These are phyloP conservation scores for Aspergillus hiratsukae DNA, from an alignment of 2,329 filamentous ascomycete genomes.

Conservation along the genomic window DNA sequence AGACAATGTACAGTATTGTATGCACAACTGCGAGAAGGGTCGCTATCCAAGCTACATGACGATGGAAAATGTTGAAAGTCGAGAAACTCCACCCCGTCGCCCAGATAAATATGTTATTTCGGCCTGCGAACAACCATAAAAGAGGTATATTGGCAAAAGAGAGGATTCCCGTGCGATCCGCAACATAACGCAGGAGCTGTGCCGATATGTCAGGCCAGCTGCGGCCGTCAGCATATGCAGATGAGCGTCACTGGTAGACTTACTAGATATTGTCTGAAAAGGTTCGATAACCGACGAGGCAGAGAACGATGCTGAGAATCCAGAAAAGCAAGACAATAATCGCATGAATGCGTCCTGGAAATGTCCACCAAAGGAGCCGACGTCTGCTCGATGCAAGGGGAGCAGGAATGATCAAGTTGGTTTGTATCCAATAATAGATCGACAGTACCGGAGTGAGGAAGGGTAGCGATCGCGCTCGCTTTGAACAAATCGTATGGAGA, in stretches of 20 bases:
- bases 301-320: slow-evolving; percentile 42
- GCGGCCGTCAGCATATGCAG: not conserved
- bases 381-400: slow-evolving; percentile 41
- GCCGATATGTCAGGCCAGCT: slow-evolving; percentile 25
- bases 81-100: slow-evolving; percentile 65
- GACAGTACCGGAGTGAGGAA: slow-evolving; percentile 4
- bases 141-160: slow-evolving; percentile 61
- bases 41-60: slow-evolving; percentile 60
- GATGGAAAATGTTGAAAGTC: slow-evolving; percentile 64
- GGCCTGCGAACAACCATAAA: slow-evolving; percentile 62
- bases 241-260: slow-evolving; percentile 7
- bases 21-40: slow-evolving; percentile 61
- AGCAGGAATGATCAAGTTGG: slow-evolving; percentile 41
- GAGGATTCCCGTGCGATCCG: slow-evolving; percentile 61
- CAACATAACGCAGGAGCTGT: slow-evolving; percentile 53
- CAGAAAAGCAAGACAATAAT: slow-evolving; percentile 44
- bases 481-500: slow-evolving; percentile 14
- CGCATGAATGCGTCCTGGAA: slow-evolving; percentile 47
- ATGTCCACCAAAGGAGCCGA: slow-evolving; percentile 40
- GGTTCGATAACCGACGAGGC: slow-evolving; percentile 42
- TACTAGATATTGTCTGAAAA: slow-evolving; percentile 48
- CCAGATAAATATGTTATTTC: slow-evolving; percentile 64
- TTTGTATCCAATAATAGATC: slow-evolving; percentile 30
- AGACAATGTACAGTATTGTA: slow-evolving; percentile 54
- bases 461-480: slow-evolving; percentile 3